Conservation (phyloP, 495 filamentous ascomycete genomes). For the Hypoxylon crocopeplum region DNA sequence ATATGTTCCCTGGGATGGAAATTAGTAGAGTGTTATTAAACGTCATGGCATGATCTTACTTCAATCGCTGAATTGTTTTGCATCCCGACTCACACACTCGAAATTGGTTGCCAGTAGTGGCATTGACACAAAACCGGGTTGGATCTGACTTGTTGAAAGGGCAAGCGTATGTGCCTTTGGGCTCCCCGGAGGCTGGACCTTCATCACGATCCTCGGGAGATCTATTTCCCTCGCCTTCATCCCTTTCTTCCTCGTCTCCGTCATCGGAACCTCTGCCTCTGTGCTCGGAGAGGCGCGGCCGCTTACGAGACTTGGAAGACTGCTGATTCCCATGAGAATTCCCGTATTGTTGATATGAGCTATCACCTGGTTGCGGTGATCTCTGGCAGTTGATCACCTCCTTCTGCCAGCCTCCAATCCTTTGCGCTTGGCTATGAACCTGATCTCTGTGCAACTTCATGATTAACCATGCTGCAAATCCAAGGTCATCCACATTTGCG, state of each 20-base stretch:
- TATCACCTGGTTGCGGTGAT: background rate
- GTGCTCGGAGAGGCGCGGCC: background rate
- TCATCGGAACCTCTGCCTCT: slow-evolving; percentile 7
- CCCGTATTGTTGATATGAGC: background rate
- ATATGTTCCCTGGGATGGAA: slow-evolving; percentile 11
- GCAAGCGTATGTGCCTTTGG: slow-evolving; percentile 10
- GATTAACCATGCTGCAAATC: slow-evolving; percentile 19
- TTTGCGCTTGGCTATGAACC: slow-evolving; percentile 8
- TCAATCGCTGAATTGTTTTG: slow-evolving; percentile 20
- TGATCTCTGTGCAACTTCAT: slow-evolving; percentile 19
- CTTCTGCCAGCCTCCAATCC: slow-evolving; percentile 23
- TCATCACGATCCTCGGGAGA: slow-evolving; percentile 15
- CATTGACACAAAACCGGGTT: slow-evolving; percentile 4
- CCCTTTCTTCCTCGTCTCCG: slow-evolving; percentile 18
- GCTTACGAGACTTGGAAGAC: slow-evolving; percentile 4
- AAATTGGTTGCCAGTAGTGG: slow-evolving; percentile 6
- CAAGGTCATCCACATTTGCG: slow-evolving; percentile 3
- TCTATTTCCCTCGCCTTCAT: slow-evolving; percentile 7
- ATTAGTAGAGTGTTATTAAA: background rate
- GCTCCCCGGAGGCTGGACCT: background rate
- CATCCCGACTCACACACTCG: slow-evolving; percentile 21
- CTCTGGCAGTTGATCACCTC: slow-evolving; percentile 10
- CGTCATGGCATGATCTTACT: slow-evolving; percentile 4
- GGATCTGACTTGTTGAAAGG: slow-evolving; percentile 21
- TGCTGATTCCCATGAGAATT: background rate